These are phyloP conservation scores for Wallacemonas rigidus DNA, from an alignment of 208 protist genomes.

Conservation along the genomic window DNA sequence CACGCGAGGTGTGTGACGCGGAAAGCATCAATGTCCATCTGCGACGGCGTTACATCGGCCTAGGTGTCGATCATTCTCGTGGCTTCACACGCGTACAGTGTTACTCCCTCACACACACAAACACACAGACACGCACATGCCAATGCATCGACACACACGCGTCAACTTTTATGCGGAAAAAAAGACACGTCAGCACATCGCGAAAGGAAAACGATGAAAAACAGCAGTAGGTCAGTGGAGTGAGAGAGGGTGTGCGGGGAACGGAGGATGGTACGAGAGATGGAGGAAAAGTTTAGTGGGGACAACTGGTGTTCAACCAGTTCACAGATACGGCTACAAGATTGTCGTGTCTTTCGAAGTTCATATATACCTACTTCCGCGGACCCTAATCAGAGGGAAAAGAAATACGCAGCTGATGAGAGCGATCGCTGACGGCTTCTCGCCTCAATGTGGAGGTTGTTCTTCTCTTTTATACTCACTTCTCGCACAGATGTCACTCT, in stretches of 20 bases:
- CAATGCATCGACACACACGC: neutral
- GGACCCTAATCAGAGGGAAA: no score
- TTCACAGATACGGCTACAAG: no score
- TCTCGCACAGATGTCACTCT: no score
- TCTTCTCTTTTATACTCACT: no score
- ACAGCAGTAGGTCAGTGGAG: neutral
- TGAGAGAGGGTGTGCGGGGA: neutral
- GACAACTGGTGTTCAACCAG: no score
- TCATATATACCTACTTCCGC: no score
- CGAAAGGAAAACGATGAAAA: neutral
- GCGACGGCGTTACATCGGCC: slow-evolving; percentile 20
- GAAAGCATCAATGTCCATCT: slow-evolving; percentile 17
- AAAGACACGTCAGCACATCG: neutral
- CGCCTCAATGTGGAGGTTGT: no score
- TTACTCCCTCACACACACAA: neutral
- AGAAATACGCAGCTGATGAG: no score
- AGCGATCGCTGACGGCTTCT: no score
- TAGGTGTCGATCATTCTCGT: slow-evolving; percentile 19
- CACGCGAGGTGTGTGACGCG: slow-evolving; percentile 1
- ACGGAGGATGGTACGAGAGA: neutral
- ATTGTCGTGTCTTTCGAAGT: no score
- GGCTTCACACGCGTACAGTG: neutral
- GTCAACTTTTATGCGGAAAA: neutral
- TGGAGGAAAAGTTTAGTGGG: no score
- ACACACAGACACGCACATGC: neutral